Base-by-base conservation (phyloP, 257 asterid genomes). In the Petunia axillaris region DNA sequence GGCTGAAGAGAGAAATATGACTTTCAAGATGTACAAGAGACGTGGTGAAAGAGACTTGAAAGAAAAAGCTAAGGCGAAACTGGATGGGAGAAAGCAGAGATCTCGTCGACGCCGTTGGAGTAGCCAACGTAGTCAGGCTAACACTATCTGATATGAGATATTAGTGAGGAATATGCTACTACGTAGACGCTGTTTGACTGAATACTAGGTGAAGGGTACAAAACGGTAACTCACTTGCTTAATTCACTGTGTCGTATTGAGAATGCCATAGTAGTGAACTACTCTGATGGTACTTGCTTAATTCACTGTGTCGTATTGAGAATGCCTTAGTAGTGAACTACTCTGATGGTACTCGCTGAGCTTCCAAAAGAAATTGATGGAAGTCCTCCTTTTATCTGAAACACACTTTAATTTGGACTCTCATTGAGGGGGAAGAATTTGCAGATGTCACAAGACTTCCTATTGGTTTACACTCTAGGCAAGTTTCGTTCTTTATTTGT, bases 1-100 rank as follows among this genome's bases (percentile, higher is more conserved):
- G 99, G 99, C 99, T 35, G 95, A 68, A 64, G 96, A 92, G 86
- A 91, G 97, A 87, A 86, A 91, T 43, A 84, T 91, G 87, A 92
- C 95, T 0, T 95, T 95, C 87, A 95, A 93, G 91, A 93, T 92
- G 99, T 93, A 95, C 83, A 95, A 95, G 85, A 86, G 96, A 81
- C 94, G 91, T 0, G 97, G 98, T 2, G 98, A 92, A 80, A 92
- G 97, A 78, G 96, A 91, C 85, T 85, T 93, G 90, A 92, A 81
- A 78, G 98, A 93, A 83, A 95, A 92, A 80, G 87, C 46, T 6
- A 95, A 92, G 88, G 89, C 85, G 38, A 89, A 87, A 80, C 65
- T 75, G 35, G 95, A 87, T 80, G 95, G 94, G 73, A 91, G 97
- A 84, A 91, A 93, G 89, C 82, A 91, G 79, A 90, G 98, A 85